Conservation (phyloP, 2,329 filamentous ascomycete species). For the Cytospora piceae region DNA sequence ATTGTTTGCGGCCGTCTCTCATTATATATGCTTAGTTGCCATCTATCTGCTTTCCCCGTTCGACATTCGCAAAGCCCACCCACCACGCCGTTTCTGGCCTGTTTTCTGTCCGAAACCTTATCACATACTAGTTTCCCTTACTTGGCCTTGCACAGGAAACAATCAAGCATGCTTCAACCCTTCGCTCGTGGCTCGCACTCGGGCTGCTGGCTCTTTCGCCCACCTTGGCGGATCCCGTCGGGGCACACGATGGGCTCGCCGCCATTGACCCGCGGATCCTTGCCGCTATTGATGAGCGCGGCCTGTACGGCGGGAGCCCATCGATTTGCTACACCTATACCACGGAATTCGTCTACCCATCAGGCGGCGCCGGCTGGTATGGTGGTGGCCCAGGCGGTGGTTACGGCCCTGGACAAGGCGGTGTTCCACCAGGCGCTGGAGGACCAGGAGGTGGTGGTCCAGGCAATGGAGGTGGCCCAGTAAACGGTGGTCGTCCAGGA, state of each 20-base stretch:
- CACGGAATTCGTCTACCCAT: conserved; percentile 15
- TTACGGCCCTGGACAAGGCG: background rate
- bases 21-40: conserved; percentile 18
- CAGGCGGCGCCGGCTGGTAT: background rate
- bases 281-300: conserved; percentile 2
- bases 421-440: too few species aligned
- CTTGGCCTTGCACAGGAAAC: background rate
- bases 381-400: background rate
- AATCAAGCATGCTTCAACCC: conserved; percentile 9
- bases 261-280: conserved; percentile 4
- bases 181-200: conserved; percentile 18
- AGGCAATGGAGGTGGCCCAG: too few species aligned
- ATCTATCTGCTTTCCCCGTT: conserved; percentile 6
- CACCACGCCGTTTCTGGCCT: conserved; percentile 8
- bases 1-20: background rate
- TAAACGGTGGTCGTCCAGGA: too few species aligned
- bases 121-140: background rate
- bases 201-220: conserved; percentile 21
- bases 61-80: background rate
- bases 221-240: background rate
- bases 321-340: conserved; percentile 21
- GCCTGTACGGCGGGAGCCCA: background rate
- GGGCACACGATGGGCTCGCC: background rate
- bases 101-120: conserved; percentile 7
- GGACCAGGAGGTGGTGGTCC: too few species aligned